Conservation (phyloP, 345 rosid genomes). For the Fremontodendron californicum region DNA sequence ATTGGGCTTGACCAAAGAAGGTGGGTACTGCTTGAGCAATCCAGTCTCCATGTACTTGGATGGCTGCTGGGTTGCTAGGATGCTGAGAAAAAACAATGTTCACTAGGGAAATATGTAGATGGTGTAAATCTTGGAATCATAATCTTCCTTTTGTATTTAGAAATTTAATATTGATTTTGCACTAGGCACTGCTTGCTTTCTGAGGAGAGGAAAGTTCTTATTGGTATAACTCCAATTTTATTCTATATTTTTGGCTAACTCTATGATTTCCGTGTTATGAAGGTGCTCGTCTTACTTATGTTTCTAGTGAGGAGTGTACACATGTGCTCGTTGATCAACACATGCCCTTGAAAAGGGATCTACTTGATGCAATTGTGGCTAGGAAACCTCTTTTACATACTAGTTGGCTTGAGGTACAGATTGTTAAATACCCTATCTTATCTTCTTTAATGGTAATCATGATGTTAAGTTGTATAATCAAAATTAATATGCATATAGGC, state of each 20-base stretch:
- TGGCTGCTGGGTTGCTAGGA: neutral
- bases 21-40: neutral
- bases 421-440: neutral
- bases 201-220: neutral
- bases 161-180: neutral
- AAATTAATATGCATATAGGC: neutral
- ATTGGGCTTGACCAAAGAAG: neutral
- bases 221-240: neutral
- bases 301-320: constrained; percentile 60
- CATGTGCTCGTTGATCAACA: constrained; percentile 59
- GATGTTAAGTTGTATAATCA: neutral
- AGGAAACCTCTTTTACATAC: constrained; percentile 48
- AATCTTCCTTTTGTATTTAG: neutral
- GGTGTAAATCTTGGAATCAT: neutral
- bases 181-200: neutral
- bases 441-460: neutral
- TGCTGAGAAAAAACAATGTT: neutral
- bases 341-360: constrained; percentile 44
- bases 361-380: constrained; percentile 59
- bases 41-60: neutral
- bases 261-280: constrained; percentile 3
- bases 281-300: constrained; percentile 57
- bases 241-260: neutral
- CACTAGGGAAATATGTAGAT: neutral
- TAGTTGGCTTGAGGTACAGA: constrained; percentile 70